Evolutionary conservation across 2,329 filamentous ascomycete genomes (phyloP), one percentile per base, ranked within the genome.

Genomic region (Colletotrichum trifolii): DNA sequence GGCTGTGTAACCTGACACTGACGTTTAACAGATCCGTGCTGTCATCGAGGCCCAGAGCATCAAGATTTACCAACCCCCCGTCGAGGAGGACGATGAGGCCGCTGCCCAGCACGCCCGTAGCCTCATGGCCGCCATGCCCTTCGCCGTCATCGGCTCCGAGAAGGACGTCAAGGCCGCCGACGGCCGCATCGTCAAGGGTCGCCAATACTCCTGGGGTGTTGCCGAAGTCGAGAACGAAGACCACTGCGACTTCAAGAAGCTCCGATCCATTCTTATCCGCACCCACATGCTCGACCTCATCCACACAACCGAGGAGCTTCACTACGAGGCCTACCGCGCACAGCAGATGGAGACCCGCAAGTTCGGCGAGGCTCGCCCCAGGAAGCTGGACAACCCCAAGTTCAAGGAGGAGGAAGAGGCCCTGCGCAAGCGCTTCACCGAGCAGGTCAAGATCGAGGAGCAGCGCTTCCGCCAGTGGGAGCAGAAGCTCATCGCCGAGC

Each of bases 161-260:
- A 98, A 97, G 86, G 96, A 99, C 74, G 96, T 99, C 73, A 97
- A 97, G 88, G 97, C 94, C 60, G 87, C 89, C 73, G 96, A 99
- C 75, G 94, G 93, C 74, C 95, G 95, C 78, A 96, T 97, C 70
- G 94, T 98, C 79, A 99, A 99, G 89, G 96, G 96, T 71, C 94
- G 96, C 69, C 96, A 99, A 82, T 99, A 99, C 83, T 93, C 94
- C 60, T 99, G 96, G 96, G 96, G 96, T 86, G 96, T 99, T 74
- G 96, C 96, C 68, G 96, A 99, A 82, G 96, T 99, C 56, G 96
- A 99, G 87, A 99, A 99, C 78, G 96, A 99, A 83, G 96, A 99
- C 78, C 96, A 99, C 87, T 99, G 96, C 83, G 96, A 99, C 82
- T 99, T 99, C 87, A 99, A 99, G 91, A 99, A 99, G 87, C 91